Evolutionary conservation across 1,284 basidiomycete genomes (phyloP).

Genomic region (Ceratobasidium sp.): DNA sequence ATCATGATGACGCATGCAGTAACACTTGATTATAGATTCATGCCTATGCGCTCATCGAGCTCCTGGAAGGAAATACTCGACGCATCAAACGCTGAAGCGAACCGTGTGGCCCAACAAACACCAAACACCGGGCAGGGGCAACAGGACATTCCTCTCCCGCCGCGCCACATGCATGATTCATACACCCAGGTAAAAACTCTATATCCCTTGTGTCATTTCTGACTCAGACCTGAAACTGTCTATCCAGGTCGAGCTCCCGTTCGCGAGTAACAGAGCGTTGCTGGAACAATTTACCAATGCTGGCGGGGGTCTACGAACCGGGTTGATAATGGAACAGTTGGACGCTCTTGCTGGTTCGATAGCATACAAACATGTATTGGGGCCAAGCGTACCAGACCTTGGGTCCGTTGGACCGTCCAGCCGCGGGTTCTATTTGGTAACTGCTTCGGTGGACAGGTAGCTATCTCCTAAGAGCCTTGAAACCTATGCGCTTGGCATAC

Average conservation of each 20-base stretch:
- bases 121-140: slow-evolving; percentile 30
- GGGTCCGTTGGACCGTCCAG: slow-evolving; percentile 51
- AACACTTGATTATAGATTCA: slow-evolving; percentile 53
- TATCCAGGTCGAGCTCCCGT: slow-evolving; percentile 59
- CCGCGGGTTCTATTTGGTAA: slow-evolving; percentile 81
- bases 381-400: slow-evolving; percentile 57
- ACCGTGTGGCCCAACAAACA: slow-evolving; percentile 46
- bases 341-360: slow-evolving; percentile 84
- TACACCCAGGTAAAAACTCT: slow-evolving; percentile 59
- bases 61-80: slow-evolving; percentile 67
- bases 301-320: slow-evolving; percentile 69
- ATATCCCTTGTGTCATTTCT: neutral
- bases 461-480: neutral
- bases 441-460: slow-evolving; percentile 80
- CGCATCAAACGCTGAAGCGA: slow-evolving; percentile 48
- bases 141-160: slow-evolving; percentile 51
- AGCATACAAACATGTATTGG: slow-evolving; percentile 80
- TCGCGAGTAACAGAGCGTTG: slow-evolving; percentile 62
- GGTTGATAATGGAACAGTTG: slow-evolving; percentile 77
- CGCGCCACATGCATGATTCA: slow-evolving; percentile 70
- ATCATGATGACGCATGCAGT: slow-evolving; percentile 20
- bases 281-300: slow-evolving; percentile 74
- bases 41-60: slow-evolving; percentile 59
- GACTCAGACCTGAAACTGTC: neutral
- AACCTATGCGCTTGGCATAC: slow-evolving; percentile 7